These are phyloP conservation scores for Alternaria infectoria DNA, from an alignment of 2,329 filamentous ascomycete species.

Conservation along the genomic window DNA sequence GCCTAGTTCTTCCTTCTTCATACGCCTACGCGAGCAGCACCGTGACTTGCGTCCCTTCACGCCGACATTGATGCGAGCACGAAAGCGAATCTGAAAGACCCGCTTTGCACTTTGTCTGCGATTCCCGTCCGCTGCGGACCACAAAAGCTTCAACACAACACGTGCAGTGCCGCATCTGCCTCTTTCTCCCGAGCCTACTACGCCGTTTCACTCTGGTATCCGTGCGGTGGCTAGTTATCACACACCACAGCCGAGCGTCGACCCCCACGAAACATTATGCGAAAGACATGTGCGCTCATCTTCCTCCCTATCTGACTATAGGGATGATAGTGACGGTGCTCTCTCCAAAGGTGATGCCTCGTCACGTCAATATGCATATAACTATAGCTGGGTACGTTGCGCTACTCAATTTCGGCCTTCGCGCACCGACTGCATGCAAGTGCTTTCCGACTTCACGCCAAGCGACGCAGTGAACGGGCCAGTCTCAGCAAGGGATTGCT, in stretches of 20 bases:
- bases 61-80: not conserved
- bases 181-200: conserved; percentile 9
- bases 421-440: conserved; percentile 20
- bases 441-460: conserved; percentile 38
- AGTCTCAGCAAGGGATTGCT: conserved; percentile 20
- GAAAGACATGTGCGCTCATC: not conserved
- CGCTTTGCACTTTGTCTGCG: conserved; percentile 5
- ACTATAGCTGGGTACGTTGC: conserved; percentile 7
- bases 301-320: not conserved
- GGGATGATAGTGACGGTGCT: not conserved
- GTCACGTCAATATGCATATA: conserved; percentile 1
- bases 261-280: conserved; percentile 16
- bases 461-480: conserved; percentile 31
- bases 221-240: conserved; percentile 15
- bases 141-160: not conserved
- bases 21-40: conserved; percentile 13
- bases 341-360: not conserved
- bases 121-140: conserved; percentile 8
- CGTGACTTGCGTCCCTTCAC: conserved; percentile 19
- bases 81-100: conserved; percentile 9
- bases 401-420: conserved; percentile 13
- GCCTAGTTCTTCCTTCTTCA: conserved; percentile 4
- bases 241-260: not conserved
- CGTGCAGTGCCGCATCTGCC: not conserved
- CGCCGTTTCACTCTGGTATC: conserved; percentile 21